Percentiles rank a stretch among this genome's conserved stretches.
Conservation (phyloP, 2,329 filamentous ascomycete species). For the Curvularia hawaiiensis region DNA sequence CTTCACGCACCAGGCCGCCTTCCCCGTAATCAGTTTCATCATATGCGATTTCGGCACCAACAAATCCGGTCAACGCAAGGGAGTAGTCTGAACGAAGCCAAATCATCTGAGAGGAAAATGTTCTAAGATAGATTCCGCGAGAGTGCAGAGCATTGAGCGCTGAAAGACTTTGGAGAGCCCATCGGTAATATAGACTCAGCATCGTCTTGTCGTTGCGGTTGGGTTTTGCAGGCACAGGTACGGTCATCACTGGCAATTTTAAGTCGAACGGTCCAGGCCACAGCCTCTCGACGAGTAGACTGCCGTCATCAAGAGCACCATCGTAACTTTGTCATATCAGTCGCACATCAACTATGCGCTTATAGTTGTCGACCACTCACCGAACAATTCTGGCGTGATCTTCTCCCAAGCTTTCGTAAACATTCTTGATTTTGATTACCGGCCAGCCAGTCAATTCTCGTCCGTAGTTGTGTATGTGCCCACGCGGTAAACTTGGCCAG, state of each 20-base stretch:
- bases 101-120: slow-evolving; percentile 7
- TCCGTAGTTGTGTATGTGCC: not conserved
- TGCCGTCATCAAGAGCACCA: not conserved
- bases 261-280: slow-evolving; percentile 1
- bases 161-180: slow-evolving; percentile 16
- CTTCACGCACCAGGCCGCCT: not conserved
- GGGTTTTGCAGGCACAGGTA: not conserved
- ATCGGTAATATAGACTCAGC: slow-evolving; percentile 16
- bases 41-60: not conserved
- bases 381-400: not conserved
- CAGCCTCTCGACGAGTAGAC: slow-evolving; percentile 8
- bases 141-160: slow-evolving; percentile 11
- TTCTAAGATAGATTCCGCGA: slow-evolving; percentile 6
- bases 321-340: not conserved
- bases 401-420: not conserved
- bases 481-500: not conserved
- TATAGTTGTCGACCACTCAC: not conserved
- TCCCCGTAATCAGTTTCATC: not conserved
- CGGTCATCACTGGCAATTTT: slow-evolving; percentile 7
- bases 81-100: slow-evolving; percentile 17
- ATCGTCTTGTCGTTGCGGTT: slow-evolving; percentile 8
- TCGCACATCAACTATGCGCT: not conserved
- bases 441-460: not conserved
- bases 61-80: slow-evolving; percentile 14
- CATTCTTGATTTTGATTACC: not conserved